Base-by-base conservation (phyloP, 345 rosid genomes). In the Citrus cavaleriei region DNA sequence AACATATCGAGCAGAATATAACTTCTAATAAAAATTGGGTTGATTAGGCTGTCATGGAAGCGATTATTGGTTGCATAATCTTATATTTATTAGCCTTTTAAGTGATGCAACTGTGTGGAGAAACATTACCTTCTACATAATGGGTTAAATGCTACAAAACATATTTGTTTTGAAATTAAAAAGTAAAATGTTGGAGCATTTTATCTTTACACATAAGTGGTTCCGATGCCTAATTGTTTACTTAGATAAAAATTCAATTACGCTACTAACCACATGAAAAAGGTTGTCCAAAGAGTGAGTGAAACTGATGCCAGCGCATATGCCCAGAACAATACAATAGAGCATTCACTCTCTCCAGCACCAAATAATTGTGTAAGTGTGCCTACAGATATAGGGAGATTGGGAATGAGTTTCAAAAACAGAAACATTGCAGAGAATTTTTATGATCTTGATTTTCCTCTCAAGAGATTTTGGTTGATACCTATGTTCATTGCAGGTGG, bases 401-500 rank as follows among this genome's bases (percentile, higher is more conserved):
- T 7, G 37, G 32, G 14, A 28, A 16, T 28, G 40, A 64, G 4
- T 19, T 30, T 16, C 68, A 32, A 12, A 54, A 54, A 54, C 19
- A 54, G 6, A 54, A 4, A 54, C 16, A 12, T 46, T 46, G 51
- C 1, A 12, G 51, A 46, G 51, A 13, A 13, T 12, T 46, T 46
- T 46, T 46, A 46, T 46, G 51, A 46, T 46, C 51, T 46, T 46
- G 51, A 46, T 46, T 46, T 46, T 46, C 51, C 51, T 46, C 22
- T 54, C 22, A 51, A 51, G 22, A 54, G 21, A 4, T 46, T 46
- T 46, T 46, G 51, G 28, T 27, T 22, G n/a, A 28, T 78, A 88
- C 90, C 86, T 58, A 86, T 74, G 77, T 63, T 83, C 82, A 86
- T 82, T 1, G 92, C 92, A 0, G 92, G 92, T 34, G 92, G 92